A percentile compares a stretch with the other conserved stretches of the same genome.
These are phyloP conservation scores for Encephalitozoon romaleae DNA, from an alignment of 371 early-diverging fungal species.

Conservation along the genomic window DNA sequence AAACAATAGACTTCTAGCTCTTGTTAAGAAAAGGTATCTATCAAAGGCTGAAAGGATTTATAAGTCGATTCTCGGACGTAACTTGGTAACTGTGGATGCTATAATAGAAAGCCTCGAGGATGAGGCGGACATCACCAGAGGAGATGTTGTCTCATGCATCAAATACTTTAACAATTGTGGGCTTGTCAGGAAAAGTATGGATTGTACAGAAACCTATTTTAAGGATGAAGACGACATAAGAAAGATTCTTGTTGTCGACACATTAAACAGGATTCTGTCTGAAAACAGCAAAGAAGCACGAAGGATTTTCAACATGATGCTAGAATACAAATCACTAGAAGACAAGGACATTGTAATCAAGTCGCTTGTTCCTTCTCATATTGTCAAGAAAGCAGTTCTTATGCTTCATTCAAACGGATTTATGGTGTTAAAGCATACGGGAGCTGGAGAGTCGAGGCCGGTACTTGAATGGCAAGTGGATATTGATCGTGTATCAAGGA, in stretches of 20 bases:
- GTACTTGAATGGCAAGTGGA: background rate
- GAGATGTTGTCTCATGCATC: slow-evolving; percentile 37
- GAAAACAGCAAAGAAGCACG: background rate
- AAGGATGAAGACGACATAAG: background rate
- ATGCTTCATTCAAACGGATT: slow-evolving; percentile 27
- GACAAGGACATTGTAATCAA: slow-evolving; percentile 37
- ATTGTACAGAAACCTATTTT: background rate
- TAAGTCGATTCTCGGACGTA: slow-evolving; percentile 14
- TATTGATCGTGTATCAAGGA: background rate
- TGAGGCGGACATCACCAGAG: slow-evolving; percentile 11
- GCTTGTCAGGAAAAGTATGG: slow-evolving; percentile 17
- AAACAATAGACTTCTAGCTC: background rate
- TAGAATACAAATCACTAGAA: background rate
- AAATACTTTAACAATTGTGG: slow-evolving; percentile 28
- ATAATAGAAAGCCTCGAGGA: slow-evolving; percentile 21
- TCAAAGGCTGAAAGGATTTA: slow-evolving; percentile 24
- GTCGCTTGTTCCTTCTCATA: slow-evolving; percentile 12
- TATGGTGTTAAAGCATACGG: background rate
- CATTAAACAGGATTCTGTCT: background rate
- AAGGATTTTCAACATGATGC: slow-evolving; percentile 33
- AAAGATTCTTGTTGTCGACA: background rate
- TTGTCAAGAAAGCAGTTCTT: slow-evolving; percentile 12
- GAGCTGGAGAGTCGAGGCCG: background rate
- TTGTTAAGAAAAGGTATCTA: slow-evolving; percentile 10
- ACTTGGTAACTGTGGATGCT: background rate